These are phyloP conservation scores for Daedalea quercina DNA, from an alignment of 768 basidiomycete species.

Conservation along the genomic window DNA sequence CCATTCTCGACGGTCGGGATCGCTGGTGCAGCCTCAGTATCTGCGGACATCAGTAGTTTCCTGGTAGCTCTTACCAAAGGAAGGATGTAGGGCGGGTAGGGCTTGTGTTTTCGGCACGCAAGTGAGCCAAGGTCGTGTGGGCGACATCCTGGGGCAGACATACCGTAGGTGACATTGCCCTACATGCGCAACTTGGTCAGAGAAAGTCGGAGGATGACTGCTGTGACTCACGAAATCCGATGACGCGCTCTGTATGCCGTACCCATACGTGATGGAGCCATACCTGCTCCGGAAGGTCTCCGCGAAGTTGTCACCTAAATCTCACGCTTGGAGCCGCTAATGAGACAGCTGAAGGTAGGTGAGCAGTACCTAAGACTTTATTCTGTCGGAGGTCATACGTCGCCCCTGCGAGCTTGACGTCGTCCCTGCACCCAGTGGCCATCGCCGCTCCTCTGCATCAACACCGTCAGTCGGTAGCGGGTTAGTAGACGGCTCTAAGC, in stretches of 20 bases:
- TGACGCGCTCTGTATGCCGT: conserved; percentile 65
- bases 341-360: neutral
- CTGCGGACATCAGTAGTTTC: neutral
- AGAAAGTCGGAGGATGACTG: neutral
- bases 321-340: neutral
- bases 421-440: conserved; percentile 57
- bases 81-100: conserved; percentile 68
- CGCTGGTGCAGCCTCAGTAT: conserved; percentile 31
- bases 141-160: conserved; percentile 1
- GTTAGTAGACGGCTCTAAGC: conserved; percentile 13
- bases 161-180: conserved; percentile 77
- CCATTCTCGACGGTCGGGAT: conserved; percentile 69
- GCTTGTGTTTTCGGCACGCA: conserved; percentile 21
- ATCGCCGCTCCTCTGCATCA: conserved; percentile 53
- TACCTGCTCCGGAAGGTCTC: conserved; percentile 54
- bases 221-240: conserved; percentile 71
- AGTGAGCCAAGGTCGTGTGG: too few relatives aligned
- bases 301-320: conserved; percentile 63
- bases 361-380: conserved; percentile 43
- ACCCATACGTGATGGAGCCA: conserved; percentile 55
- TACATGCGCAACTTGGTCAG: conserved; percentile 16
- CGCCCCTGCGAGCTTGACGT: conserved; percentile 29
- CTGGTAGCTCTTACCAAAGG: conserved; percentile 40
- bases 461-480: neutral
- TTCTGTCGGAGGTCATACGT: conserved; percentile 64